Evolutionary conservation across 148 eudicot species (phyloP).

Genomic region (Fagopyrum esculentum): DNA sequence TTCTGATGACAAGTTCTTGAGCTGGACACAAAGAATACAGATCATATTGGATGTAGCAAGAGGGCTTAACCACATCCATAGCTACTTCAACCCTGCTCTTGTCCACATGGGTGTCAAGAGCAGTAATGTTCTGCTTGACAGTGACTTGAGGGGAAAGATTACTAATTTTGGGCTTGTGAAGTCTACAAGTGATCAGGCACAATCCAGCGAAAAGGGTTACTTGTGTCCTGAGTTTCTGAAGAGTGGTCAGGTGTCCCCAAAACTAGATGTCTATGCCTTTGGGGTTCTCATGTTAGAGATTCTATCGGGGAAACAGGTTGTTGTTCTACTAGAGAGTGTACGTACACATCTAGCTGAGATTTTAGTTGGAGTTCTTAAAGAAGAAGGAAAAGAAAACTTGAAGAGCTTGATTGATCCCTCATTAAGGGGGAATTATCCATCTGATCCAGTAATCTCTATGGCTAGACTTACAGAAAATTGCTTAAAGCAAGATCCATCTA

Average conservation of each 20-base stretch:
- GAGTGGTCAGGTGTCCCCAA: constrained; percentile 58
- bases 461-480: constrained; percentile 43
- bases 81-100: constrained; percentile 66
- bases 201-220: constrained; percentile 47
- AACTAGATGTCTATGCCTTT: constrained; percentile 85
- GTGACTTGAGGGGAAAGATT: constrained; percentile 66
- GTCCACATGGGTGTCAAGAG: constrained; percentile 68
- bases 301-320: constrained; percentile 50
- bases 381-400: constrained; percentile 33
- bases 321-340: constrained; percentile 26
- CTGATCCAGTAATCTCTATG: constrained; percentile 36
- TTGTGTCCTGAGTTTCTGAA: constrained; percentile 78
- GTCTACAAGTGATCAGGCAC: not conserved
- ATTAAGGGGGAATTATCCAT: constrained; percentile 55
- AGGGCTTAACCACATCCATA: constrained; percentile 83
- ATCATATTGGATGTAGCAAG: constrained; percentile 69
- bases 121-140: constrained; percentile 68
- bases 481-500: constrained; percentile 47
- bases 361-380: constrained; percentile 24
- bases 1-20: constrained; percentile 36
- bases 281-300: constrained; percentile 76
- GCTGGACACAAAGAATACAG: constrained; percentile 72
- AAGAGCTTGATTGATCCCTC: constrained; percentile 45
- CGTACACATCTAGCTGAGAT: constrained; percentile 32
- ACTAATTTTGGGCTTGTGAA: constrained; percentile 43